Base-by-base conservation (phyloP, 108 stramenopile genomes). In the Schizochytrium sp. region DNA sequence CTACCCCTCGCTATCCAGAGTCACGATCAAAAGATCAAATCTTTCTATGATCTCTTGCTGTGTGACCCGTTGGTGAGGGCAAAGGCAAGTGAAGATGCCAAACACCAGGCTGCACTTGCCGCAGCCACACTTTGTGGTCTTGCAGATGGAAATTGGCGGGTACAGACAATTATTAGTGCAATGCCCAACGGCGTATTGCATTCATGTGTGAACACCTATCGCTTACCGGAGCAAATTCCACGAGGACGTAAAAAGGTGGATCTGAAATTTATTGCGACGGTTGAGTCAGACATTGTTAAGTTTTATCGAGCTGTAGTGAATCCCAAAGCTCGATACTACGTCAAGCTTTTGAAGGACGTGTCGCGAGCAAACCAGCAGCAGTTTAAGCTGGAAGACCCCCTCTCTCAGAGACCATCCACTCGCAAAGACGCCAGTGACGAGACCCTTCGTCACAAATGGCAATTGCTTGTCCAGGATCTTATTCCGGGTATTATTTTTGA, bases 241-340 rank as follows among this genome's bases (percentile, higher is more conserved):
- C 64, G 64, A 38, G 64, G 64, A 44, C 64, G 15, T 7, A 69
- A 69, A 15, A 69, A 69, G 64, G 12, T 69, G 64, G 64, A 69
- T 69, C 12, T 69, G 7, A 7, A 15, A 69, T 69, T 69, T 15
- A 69, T 69, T 15, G 64, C 15, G 12, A 44, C 42, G 42, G 1
- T 69, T 44, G 64, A 69, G 28, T 8, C 3, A 44, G 64, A 69
- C 44, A 15, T 69, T 69, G 1, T 44, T 44, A 69, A 69, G 64
- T 44, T 69, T 44, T 2, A 44, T 7, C 64, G 64, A 8, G 40
- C 64, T 15, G 64, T 69, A 44, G 28, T 44, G 28, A 69, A 69
- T 15, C 64, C 64, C 3, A 69, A 69, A 44, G 28, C 64, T 38
- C 64, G 64, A 1, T 69, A 69, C 44, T 69, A 69, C 64, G 28